These are phyloP conservation scores for Tilletia walkeri DNA, from an alignment of 1,284 basidiomycete species.

Conservation along the genomic window DNA sequence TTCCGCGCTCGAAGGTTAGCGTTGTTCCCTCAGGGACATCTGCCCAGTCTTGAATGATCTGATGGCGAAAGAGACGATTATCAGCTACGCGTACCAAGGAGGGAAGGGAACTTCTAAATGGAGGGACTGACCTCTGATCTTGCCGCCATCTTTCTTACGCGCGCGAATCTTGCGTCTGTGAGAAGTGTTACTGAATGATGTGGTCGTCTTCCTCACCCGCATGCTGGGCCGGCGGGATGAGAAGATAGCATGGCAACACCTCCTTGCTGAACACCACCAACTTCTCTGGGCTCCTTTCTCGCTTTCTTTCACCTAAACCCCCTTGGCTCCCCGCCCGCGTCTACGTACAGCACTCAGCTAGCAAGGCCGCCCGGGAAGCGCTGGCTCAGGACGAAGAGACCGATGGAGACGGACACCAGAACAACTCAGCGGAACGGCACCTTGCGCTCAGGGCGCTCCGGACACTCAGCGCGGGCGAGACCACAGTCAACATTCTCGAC, in stretches of 20 bases:
- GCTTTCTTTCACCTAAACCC: no score
- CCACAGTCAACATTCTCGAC: not conserved
- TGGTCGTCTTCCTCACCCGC: no score
- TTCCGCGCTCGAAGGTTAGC: slow-evolving; percentile 15
- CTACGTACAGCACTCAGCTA: no score
- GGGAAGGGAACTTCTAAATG: not conserved
- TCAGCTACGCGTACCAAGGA: not conserved
- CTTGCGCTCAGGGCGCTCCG: not conserved
- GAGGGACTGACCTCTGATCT: slow-evolving; percentile 5
- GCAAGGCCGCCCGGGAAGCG: no score
- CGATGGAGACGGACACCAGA: not conserved
- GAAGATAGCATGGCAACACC: no score
- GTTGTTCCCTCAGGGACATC: not conserved
- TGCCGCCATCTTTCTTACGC: not conserved
- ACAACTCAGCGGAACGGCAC: slow-evolving; percentile 1
- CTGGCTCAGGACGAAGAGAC: not conserved
- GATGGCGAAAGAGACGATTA: not conserved
- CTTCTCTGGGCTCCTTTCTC: no score
- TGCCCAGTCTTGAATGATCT: slow-evolving; percentile 18
- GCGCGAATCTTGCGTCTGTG: no score
- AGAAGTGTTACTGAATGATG: no score
- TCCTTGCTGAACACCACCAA: no score
- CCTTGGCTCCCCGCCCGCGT: no score
- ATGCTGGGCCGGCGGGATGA: no score
- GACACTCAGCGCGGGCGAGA: not conserved